Evolutionary conservation across 2,329 filamentous ascomycete genomes (phyloP).

Genomic region (Drechslera avenae): DNA sequence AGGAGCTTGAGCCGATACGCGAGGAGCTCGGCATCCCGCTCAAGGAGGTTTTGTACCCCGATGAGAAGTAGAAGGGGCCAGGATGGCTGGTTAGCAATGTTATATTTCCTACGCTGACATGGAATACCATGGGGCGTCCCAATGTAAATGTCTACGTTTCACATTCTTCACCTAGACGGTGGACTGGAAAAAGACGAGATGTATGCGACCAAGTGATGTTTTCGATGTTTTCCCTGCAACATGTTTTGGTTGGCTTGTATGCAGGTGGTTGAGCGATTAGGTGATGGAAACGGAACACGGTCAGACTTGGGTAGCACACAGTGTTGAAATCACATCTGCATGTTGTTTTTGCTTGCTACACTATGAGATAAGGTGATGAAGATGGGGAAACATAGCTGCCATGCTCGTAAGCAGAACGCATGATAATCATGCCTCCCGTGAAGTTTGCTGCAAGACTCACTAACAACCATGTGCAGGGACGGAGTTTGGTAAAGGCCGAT

Average conservation of each 20-base stretch:
- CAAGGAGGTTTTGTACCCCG: constrained; percentile 91
- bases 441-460: too few species aligned
- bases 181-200: constrained; percentile 20
- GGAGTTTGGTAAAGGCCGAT: constrained; percentile 10
- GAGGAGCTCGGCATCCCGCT: constrained; percentile 91
- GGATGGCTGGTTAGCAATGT: constrained; percentile 16
- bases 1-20: constrained; percentile 88
- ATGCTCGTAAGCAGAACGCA: too few species aligned
- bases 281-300: constrained; percentile 26
- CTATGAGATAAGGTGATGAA: neutral
- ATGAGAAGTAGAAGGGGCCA: constrained; percentile 42
- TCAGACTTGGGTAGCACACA: constrained; percentile 30
- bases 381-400: neutral
- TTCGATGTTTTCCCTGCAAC: too few species aligned
- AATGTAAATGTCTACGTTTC: constrained; percentile 32
- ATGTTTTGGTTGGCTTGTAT: constrained; percentile 4
- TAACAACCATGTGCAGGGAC: neutral
- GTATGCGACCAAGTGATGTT: constrained; percentile 39
- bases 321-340: constrained; percentile 8
- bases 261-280: neutral
- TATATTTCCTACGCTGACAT: constrained; percentile 15
- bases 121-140: constrained; percentile 22
- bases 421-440: too few species aligned
- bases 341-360: neutral
- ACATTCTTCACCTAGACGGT: constrained; percentile 30